Base-by-base conservation (phyloP, 2,329 filamentous ascomycete genomes). In the Trichoderma koningii region DNA sequence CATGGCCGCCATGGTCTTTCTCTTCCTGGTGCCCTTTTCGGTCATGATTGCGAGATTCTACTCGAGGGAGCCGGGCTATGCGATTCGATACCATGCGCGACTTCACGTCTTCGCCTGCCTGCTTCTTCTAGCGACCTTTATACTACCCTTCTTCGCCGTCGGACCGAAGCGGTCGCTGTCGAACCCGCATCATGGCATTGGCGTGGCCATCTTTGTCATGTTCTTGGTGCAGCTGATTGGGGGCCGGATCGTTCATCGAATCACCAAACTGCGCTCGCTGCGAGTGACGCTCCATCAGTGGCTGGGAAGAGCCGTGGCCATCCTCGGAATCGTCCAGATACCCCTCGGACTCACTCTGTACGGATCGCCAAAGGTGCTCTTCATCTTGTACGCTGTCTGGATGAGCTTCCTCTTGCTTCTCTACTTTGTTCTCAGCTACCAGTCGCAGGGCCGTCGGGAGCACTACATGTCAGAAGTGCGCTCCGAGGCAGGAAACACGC, bases 261-360 rank as follows among this genome's bases (percentile, higher is more conserved):
- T 86, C 59, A 77, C 76, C 47, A 80, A 80, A 57, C 77, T 79
- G 38, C 81, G 80, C 57, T 83, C 82, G 19, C 72, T 85, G 15
- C 79, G 84, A 21, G 76, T 82, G 44, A 82, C 90, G 83, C 76
- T 98, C 48, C 95, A 99, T 78, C 90, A 93, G 74, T 97, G 95
- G 92, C 79, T 91, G 19, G 95, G 95, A 19, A 84, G 93, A 65
- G 80, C 85, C 0, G 87, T 94, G 71, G 89, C 91, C 3, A 77
- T 98, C 19, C 81, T 99, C 4, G 95, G 92, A 0, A 88, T 98
- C 69, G 85, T 89, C 3, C 95, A 99, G 74, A 87, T 99, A 12
- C 90, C 95, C 0, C 82, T 99, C 0, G 95, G 95, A 0, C 82
- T 99, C 53, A 93, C 93, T 0, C 82, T 99, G 1, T 99, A 97